Evolutionary conservation across 768 basidiomycete genomes (phyloP).

Genomic region (Termitomyces sp.): DNA sequence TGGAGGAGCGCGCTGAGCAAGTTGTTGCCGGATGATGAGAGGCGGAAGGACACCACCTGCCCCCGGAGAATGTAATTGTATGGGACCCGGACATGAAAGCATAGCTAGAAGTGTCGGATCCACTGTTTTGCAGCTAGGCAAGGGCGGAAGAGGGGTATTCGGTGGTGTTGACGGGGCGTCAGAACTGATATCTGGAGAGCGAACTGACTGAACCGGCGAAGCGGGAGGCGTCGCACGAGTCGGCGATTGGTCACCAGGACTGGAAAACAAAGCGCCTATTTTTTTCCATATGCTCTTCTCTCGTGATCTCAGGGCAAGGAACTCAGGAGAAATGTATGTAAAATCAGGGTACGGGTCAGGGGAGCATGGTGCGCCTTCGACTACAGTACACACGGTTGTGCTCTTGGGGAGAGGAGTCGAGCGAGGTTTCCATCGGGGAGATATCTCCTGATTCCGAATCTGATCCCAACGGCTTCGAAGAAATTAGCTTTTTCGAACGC

Average conservation of each 20-base stretch:
- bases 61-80: neutral
- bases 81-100: neutral
- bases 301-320: neutral
- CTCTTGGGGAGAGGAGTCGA: neutral
- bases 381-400: neutral
- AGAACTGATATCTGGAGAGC: neutral
- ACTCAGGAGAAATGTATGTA: neutral
- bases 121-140: neutral
- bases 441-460: neutral
- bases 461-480: constrained; percentile 1
- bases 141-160: neutral
- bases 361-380: neutral
- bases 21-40: neutral
- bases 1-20: neutral
- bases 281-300: neutral
- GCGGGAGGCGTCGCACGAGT: neutral
- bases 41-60: neutral
- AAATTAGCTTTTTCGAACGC: neutral
- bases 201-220: neutral
- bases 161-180: neutral
- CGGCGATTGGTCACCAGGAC: neutral
- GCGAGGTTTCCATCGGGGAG: constrained; percentile 2
- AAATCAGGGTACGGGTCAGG: neutral
- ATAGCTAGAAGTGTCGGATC: neutral
- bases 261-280: neutral